phyloP scores from a whole-genome alignment of 2,329 filamentous ascomycete species.

The Aspergillus intermedius region DNA sequence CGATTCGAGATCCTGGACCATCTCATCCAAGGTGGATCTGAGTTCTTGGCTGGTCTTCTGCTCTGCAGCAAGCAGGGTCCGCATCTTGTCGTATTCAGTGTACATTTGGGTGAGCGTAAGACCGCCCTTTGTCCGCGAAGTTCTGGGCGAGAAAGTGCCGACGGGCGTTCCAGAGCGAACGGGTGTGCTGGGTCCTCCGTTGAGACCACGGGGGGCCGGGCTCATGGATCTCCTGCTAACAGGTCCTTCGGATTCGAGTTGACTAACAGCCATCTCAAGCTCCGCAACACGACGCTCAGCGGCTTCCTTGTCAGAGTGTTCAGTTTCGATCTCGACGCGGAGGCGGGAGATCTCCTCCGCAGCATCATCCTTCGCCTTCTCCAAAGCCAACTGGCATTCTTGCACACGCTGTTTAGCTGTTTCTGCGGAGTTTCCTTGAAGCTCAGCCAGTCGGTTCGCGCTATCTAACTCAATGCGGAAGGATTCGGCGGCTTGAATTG shows the following conservation, averaged over 20 bases:
- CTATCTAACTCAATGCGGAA: slow-evolving; percentile 83
- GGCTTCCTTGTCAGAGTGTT: slow-evolving; percentile 54
- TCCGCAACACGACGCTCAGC: slow-evolving; percentile 59
- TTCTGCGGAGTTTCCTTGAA: slow-evolving; percentile 54
- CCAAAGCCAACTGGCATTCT: slow-evolving; percentile 51
- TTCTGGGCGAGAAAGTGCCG: slow-evolving; percentile 47
- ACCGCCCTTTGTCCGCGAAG: slow-evolving; percentile 48
- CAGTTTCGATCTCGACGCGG: slow-evolving; percentile 49
- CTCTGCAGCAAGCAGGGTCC: slow-evolving; percentile 67
- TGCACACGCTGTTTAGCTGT: slow-evolving; percentile 55
- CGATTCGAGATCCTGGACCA: slow-evolving; percentile 76
- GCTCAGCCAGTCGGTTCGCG: slow-evolving; percentile 70
- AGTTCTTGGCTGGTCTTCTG: slow-evolving; percentile 69
- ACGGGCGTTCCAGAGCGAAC: slow-evolving; percentile 45
- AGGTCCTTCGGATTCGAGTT: slow-evolving; percentile 50
- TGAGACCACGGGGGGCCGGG: slow-evolving; percentile 47
- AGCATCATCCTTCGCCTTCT: slow-evolving; percentile 56
- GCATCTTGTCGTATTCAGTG: slow-evolving; percentile 53
- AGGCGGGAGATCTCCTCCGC: slow-evolving; percentile 52
- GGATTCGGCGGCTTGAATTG: slow-evolving; percentile 73
- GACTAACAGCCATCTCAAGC: slow-evolving; percentile 57
- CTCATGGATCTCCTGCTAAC: slow-evolving; percentile 45
- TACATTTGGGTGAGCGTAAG: slow-evolving; percentile 59
- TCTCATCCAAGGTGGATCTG: slow-evolving; percentile 70
- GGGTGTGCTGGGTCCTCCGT: slow-evolving; percentile 47